These are phyloP conservation scores for Coemansia pectinata DNA, from an alignment of 192 early-diverging fungal genomes.

Conservation along the genomic window DNA sequence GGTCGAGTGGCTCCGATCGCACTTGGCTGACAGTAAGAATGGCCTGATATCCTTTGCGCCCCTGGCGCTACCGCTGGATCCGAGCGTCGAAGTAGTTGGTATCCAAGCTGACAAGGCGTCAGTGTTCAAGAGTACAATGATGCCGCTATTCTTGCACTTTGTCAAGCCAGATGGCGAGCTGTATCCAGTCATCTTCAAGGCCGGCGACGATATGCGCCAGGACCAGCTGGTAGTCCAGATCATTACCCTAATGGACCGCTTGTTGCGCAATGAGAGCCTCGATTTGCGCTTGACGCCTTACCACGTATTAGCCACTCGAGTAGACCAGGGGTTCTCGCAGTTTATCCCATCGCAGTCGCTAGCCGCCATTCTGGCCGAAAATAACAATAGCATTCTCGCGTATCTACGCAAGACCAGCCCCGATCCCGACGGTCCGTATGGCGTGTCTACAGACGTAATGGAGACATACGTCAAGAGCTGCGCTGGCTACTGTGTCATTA, in stretches of 20 bases:
- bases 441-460: slow-evolving; percentile 76
- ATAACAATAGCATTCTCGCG: slow-evolving; percentile 76
- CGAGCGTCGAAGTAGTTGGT: slow-evolving; percentile 83
- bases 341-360: slow-evolving; percentile 89
- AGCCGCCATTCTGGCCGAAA: slow-evolving; percentile 85
- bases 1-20: slow-evolving; percentile 78
- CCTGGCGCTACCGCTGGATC: slow-evolving; percentile 88
- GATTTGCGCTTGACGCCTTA: slow-evolving; percentile 93
- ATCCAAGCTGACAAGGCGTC: slow-evolving; percentile 77
- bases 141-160: slow-evolving; percentile 87
- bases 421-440: slow-evolving; percentile 64
- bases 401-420: slow-evolving; percentile 79
- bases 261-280: slow-evolving; percentile 94
- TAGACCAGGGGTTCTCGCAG: slow-evolving; percentile 94
- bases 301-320: slow-evolving; percentile 92
- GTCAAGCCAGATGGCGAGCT: slow-evolving; percentile 77
- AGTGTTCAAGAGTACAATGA: slow-evolving; percentile 90
- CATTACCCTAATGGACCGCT: slow-evolving; percentile 94
- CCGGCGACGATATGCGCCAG: slow-evolving; percentile 94
- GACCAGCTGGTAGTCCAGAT: slow-evolving; percentile 99
- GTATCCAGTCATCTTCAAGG: slow-evolving; percentile 97
- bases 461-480: slow-evolving; percentile 96
- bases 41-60: slow-evolving; percentile 78
- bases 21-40: slow-evolving; percentile 83
- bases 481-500: slow-evolving; percentile 99